phyloP scores from a whole-genome alignment of 495 filamentous ascomycete genomes.

The Aspergillus taichungensis region DNA sequence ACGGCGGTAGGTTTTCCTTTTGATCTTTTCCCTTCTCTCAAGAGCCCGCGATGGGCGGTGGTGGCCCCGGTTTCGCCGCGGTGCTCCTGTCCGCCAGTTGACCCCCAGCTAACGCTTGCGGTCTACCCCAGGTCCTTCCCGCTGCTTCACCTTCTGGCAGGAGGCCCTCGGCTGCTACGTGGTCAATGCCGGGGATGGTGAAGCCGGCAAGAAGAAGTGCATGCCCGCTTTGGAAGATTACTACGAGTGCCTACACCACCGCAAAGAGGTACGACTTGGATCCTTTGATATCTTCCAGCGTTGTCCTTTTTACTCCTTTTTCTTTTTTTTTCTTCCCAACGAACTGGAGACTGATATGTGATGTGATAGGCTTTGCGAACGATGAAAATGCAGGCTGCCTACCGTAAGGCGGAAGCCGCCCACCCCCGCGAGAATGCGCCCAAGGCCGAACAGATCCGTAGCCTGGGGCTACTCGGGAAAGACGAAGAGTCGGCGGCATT shows the following conservation, averaged over 20 bases:
- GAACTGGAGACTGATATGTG: background rate
- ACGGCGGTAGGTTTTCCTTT: slow-evolving; percentile 55
- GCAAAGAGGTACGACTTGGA: slow-evolving; percentile 73
- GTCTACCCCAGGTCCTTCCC: slow-evolving; percentile 56
- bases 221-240: slow-evolving; percentile 86
- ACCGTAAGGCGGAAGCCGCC: slow-evolving; percentile 69
- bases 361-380: slow-evolving; percentile 61
- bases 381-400: slow-evolving; percentile 72
- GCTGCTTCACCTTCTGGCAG: slow-evolving; percentile 99
- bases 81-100: slow-evolving; percentile 5
- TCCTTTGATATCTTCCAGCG: background rate
- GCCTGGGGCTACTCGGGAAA: slow-evolving; percentile 70
- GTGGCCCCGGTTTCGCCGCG: background rate
- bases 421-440: slow-evolving; percentile 68
- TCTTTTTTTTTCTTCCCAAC: no score
- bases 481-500: slow-evolving; percentile 68
- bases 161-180: slow-evolving; percentile 86
- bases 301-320: no score
- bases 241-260: slow-evolving; percentile 96
- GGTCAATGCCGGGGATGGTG: slow-evolving; percentile 64
- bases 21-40: background rate
- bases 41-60: background rate
- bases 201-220: slow-evolving; percentile 85
- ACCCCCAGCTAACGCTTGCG: slow-evolving; percentile 17
- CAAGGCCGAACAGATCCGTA: slow-evolving; percentile 69